Conservation (phyloP, 2,329 filamentous ascomycete species). For the Scleromitrula shiraiana region DNA sequence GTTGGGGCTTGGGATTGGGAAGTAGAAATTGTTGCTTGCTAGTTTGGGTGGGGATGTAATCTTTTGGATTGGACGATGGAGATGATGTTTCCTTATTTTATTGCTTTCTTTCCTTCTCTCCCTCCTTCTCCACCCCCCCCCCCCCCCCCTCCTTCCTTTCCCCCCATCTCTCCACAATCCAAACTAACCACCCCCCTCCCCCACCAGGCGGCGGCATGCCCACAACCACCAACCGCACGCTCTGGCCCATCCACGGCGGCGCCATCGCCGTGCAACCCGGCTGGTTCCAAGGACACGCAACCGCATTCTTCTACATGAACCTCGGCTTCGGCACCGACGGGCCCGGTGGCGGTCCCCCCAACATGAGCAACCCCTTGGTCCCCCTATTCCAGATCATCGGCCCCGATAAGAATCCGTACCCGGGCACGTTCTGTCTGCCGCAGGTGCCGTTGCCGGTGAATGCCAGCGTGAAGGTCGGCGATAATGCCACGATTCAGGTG, state of each 20-base stretch:
- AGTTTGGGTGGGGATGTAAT: neutral
- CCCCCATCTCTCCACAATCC: neutral
- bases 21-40: too few species aligned
- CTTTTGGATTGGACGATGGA: neutral
- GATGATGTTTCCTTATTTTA: neutral
- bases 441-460: slow-evolving; percentile 77
- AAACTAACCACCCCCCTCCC: neutral
- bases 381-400: slow-evolving; percentile 75
- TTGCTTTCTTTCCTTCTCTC: neutral
- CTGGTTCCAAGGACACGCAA: slow-evolving; percentile 86
- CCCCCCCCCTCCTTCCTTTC: neutral
- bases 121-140: neutral
- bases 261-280: slow-evolving; percentile 87
- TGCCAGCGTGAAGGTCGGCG: slow-evolving; percentile 64
- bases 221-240: slow-evolving; percentile 73
- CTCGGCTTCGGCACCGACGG: slow-evolving; percentile 70
- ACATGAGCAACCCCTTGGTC: slow-evolving; percentile 82
- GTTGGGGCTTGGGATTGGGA: too few species aligned
- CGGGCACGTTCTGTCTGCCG: slow-evolving; percentile 80
- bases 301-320: slow-evolving; percentile 83
- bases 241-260: slow-evolving; percentile 83
- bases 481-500: slow-evolving; percentile 84
- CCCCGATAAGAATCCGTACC: slow-evolving; percentile 75
- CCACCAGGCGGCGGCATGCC: slow-evolving; percentile 71
- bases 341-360: slow-evolving; percentile 58